Percentiles rank a stretch among this genome's conserved stretches.
Conservation (phyloP, 331 rosid genomes). For the Quercus phellos region DNA sequence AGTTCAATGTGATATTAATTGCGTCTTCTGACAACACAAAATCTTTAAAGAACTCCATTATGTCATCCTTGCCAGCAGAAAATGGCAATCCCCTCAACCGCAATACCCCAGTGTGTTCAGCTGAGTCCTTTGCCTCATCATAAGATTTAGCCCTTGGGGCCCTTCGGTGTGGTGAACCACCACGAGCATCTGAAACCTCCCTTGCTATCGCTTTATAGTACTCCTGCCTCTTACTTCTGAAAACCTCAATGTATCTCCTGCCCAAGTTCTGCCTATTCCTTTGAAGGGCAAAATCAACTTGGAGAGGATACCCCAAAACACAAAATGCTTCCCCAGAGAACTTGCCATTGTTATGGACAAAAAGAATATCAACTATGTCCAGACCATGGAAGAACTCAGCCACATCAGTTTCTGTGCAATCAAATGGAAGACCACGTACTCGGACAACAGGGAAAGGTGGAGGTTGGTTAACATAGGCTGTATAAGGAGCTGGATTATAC, state of each 20-base stretch:
- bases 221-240: slow-evolving; percentile 91
- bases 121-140: slow-evolving; percentile 76
- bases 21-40: slow-evolving; percentile 53
- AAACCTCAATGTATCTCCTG: slow-evolving; percentile 86
- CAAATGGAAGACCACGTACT: slow-evolving; percentile 87
- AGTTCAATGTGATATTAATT: slow-evolving; percentile 61
- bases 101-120: slow-evolving; percentile 82
- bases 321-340: slow-evolving; percentile 88
- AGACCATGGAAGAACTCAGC: slow-evolving; percentile 91
- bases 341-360: slow-evolving; percentile 73
- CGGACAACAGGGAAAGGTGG: slow-evolving; percentile 87
- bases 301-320: slow-evolving; percentile 86
- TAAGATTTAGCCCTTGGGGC: slow-evolving; percentile 58
- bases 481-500: slow-evolving; percentile 79
- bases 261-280: slow-evolving; percentile 88
- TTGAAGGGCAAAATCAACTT: slow-evolving; percentile 89
- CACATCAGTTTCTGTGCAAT: slow-evolving; percentile 80
- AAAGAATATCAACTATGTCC: slow-evolving; percentile 83
- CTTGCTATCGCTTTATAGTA: slow-evolving; percentile 85
- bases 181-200: slow-evolving; percentile 64
- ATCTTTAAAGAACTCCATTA: slow-evolving; percentile 73
- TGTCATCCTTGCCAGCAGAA: slow-evolving; percentile 80
- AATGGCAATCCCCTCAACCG: slow-evolving; percentile 84
- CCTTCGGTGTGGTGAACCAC: slow-evolving; percentile 75
- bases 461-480: slow-evolving; percentile 58